Base-by-base conservation (phyloP, 2,329 filamentous ascomycete genomes). In the Fusarium multiceps region DNA sequence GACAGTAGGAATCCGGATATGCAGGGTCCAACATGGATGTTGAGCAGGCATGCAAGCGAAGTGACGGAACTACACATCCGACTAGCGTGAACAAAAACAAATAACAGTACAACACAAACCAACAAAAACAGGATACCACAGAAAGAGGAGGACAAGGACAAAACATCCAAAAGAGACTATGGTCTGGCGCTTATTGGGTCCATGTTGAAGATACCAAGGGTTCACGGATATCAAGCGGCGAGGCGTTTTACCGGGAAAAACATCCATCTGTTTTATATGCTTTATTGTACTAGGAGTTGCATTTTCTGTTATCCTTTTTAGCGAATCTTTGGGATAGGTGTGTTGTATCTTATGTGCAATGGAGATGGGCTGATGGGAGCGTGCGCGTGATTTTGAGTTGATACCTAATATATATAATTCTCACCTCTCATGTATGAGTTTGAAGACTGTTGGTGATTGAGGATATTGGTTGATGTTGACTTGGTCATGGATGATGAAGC, bases 181-280 rank as follows among this genome's bases (percentile, higher is more conserved):
- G 64, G 67, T 68, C 55, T 71, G 67, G 63, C 67, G 68, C 68
- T 70, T 69, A 71, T 57, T 71, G 32, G 68, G 68, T 68, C 68
- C 68, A 49, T 71, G 67, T 68, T 71, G 59, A 61, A 71, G 68
- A 71, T 71, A 71, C 68, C 68, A 71, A 71, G 67, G 68, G 51
- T 71, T 62, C 34, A 71, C 46, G 68, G 68, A 72, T 59, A 66
- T 58, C 68, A 66, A 72, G 68, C 64, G 68, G 55, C 34, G 68
- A 46, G 68, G 68, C 68, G 68, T 70, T 63, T 55, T 66, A 34
- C 48, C 54, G 60, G 68, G 60, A 30, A 60, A 71, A 70, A 71
- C 37, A 63, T 57, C 28, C 10, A 68, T 59, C 28, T 32, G 18
- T 46, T 27, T 28, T 41, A 27, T 47, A 27, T 58, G 42, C 14